Evolutionary conservation across 163 green algal species (phyloP), one percentile per base, ranked within the genome.

Genomic region (Scenedesmus sp.): DNA sequence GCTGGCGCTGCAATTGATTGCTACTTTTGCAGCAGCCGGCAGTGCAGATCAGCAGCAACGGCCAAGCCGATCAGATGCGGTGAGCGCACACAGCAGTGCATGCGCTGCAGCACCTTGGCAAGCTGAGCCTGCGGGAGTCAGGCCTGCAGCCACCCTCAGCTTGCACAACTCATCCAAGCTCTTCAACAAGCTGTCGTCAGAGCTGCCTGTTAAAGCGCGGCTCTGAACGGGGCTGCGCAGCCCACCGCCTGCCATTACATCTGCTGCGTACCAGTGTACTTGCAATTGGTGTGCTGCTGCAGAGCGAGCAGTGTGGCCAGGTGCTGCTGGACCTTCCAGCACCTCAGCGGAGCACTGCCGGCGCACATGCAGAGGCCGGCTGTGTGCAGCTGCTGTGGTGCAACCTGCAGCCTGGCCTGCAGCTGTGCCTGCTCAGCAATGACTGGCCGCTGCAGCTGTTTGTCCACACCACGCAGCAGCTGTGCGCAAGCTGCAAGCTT

Each of bases 371-470:
- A 40, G 65, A 76, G 3, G 6, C 65, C 30, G 6, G 65, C 65
- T 76, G 65, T 18, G 30, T 76, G 65, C 65, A 76, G 65, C 65
- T 76, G 65, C 65, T 76, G 30, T 76, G 65, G 65, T 76, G 65
- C 65, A 37, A 76, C 65, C 30, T 76, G 65, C 65, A 76, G 65
- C 65, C 30, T 76, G 65, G 65, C 65, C 65, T 76, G 65, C 65
- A 76, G 65, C 65, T 76, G 65, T 76, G 65, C 65, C 65, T 76
- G 65, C 65, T 76, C 65, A 76, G 65, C 65, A 76, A 40, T 1
- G 24, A 76, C 30, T 40, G 5, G 65, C 65, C 65, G 65, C 30
- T 76, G 65, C 65, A 76, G 65, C 65, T 76, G 65, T 76, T 76
- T 10, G 26, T 37, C 15, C 65, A 76, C 65, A 76, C 16, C 30